A percentile compares a stretch with the other conserved stretches of the same genome.
These are phyloP conservation scores for Zanthoxylum bungeanum DNA, from an alignment of 345 rosid genomes.

Conservation along the genomic window DNA sequence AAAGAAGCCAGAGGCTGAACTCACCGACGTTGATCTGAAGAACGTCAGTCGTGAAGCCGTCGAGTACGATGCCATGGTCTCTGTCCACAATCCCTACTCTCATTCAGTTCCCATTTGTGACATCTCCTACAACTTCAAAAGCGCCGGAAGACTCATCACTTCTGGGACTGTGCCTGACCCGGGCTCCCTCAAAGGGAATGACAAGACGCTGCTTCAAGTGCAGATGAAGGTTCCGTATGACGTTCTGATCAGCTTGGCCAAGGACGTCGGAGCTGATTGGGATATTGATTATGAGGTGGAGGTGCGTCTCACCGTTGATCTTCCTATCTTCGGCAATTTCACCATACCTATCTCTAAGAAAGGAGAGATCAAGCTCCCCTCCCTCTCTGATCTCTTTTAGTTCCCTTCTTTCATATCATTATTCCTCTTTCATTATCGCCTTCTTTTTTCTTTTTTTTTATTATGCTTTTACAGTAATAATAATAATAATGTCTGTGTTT, in stretches of 20 bases:
- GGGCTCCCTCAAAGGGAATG: slow-evolving; percentile 70
- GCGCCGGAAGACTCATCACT: slow-evolving; percentile 71
- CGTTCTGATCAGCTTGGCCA: slow-evolving; percentile 57
- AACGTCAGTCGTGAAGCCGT: slow-evolving; percentile 45
- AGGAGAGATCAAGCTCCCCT: slow-evolving; percentile 88
- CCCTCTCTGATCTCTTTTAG: slow-evolving; percentile 53
- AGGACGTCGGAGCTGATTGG: slow-evolving; percentile 68
- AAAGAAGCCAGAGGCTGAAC: slow-evolving; percentile 67
- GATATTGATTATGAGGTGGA: slow-evolving; percentile 78
- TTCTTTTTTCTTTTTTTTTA: not conserved
- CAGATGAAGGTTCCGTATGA: slow-evolving; percentile 64
- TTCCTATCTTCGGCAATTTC: slow-evolving; percentile 67
- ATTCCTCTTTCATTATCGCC: too few species aligned
- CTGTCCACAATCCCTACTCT: slow-evolving; percentile 68
- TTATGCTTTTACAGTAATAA: not conserved
- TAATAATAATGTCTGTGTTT: too few species aligned
- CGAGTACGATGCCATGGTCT: slow-evolving; percentile 65
- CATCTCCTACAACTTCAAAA: slow-evolving; percentile 71
- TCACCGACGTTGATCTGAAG: slow-evolving; percentile 67
- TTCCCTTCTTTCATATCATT: too few species aligned
- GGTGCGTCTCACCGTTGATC: slow-evolving; percentile 61
- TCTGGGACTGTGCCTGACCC: slow-evolving; percentile 86
- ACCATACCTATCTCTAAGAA: slow-evolving; percentile 62
- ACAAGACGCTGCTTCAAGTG: slow-evolving; percentile 51
- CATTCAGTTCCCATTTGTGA: slow-evolving; percentile 72